Evolutionary conservation across 805 yeast genomes (phyloP).

Genomic region (Saturnispora diversa): DNA sequence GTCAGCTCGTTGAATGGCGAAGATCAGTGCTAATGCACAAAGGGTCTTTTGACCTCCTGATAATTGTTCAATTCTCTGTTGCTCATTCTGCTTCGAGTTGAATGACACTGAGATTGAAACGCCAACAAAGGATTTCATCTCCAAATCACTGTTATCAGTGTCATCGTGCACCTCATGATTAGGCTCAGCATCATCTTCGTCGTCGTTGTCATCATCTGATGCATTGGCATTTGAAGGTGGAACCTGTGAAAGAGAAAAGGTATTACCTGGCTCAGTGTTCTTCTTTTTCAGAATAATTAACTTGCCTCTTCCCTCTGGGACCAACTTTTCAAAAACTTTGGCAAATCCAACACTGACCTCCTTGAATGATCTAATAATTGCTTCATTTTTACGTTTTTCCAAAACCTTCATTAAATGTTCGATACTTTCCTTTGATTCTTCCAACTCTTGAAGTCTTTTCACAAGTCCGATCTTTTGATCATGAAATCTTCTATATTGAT

Average conservation of each 20-base stretch:
- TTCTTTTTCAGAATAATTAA: constrained; percentile 51
- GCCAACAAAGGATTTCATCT: constrained; percentile 60
- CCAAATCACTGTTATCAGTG: constrained; percentile 13
- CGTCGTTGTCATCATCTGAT: constrained; percentile 20
- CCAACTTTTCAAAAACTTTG: constrained; percentile 69
- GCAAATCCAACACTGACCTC: constrained; percentile 69
- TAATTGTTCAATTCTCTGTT: constrained; percentile 78
- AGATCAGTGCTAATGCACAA: constrained; percentile 90
- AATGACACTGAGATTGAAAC: constrained; percentile 84
- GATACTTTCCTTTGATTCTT: constrained; percentile 62
- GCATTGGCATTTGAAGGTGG: constrained; percentile 10
- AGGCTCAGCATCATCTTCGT: constrained; percentile 17
- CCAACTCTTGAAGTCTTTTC: constrained; percentile 59
- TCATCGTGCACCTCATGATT: constrained; percentile 18
- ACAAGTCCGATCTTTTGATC: constrained; percentile 62
- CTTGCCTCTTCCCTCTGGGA: constrained; percentile 74
- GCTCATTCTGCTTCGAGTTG: constrained; percentile 79
- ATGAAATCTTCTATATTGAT: constrained; percentile 67
- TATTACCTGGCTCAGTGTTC: constrained; percentile 6
- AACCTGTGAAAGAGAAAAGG: constrained; percentile 15
- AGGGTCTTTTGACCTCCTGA: constrained; percentile 96
- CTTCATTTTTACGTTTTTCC: constrained; percentile 72
- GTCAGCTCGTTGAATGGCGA: constrained; percentile 90
- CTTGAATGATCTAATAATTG: constrained; percentile 69
- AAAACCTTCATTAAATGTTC: constrained; percentile 60